A percentile compares a stretch with the other conserved stretches of the same genome.
Conservation (phyloP, 2,329 filamentous ascomycete genomes). For the Trichoderma harzianum region DNA sequence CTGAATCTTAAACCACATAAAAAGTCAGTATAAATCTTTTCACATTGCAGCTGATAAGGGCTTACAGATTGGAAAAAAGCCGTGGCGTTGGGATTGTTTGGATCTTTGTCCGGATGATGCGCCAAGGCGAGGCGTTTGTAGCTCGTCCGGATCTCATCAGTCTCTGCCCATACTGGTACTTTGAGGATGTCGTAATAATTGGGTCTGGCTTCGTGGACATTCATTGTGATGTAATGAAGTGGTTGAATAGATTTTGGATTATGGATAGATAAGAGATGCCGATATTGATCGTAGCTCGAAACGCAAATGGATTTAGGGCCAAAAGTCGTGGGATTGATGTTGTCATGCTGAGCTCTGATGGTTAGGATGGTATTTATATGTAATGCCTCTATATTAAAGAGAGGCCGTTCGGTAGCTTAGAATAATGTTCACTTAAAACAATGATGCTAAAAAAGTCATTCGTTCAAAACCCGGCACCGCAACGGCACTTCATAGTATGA, state of each 20-base stretch:
- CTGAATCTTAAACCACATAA: background rate
- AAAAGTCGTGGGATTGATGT: background rate
- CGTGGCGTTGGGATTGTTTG: background rate
- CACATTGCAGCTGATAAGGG: background rate
- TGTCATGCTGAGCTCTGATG: background rate
- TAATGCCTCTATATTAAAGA: fast-evolving
- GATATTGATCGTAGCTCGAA: background rate
- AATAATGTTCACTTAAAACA: background rate
- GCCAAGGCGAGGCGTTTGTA: background rate
- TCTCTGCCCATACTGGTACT: background rate
- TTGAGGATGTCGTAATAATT: background rate
- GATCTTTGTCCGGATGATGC: background rate
- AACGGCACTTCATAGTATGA: background rate
- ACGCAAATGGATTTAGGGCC: background rate
- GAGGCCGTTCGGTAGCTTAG: background rate
- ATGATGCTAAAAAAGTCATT: background rate
- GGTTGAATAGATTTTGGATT: background rate
- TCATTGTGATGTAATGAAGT: background rate
- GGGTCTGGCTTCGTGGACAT: background rate
- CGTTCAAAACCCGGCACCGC: background rate
- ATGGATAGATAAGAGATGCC: background rate
- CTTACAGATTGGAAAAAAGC: background rate
- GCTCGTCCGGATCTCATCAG: background rate
- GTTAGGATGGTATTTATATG: background rate
- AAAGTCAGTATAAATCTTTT: background rate